Conservation (phyloP, 2,329 filamentous ascomycete species). For the Penicillium glabrum region DNA sequence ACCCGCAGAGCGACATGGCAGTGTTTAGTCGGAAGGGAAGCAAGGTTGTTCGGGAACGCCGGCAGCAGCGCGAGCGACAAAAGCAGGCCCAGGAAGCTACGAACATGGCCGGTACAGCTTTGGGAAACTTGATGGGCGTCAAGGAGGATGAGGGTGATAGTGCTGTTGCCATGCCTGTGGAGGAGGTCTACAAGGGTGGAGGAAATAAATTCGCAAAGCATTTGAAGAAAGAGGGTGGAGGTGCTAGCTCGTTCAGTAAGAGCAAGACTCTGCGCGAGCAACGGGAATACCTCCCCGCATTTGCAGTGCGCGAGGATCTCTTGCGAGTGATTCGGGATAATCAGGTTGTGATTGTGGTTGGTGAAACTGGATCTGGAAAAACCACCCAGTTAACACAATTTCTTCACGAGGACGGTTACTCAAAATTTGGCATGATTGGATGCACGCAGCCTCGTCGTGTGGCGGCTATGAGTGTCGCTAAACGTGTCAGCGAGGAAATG, state of each 20-base stretch:
- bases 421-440: constrained; percentile 82
- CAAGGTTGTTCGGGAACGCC: constrained; percentile 83
- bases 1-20: constrained; percentile 97
- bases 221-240: constrained; percentile 79
- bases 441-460: constrained; percentile 96
- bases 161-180: constrained; percentile 72
- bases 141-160: constrained; percentile 89
- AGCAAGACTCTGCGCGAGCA: constrained; percentile 90
- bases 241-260: constrained; percentile 86
- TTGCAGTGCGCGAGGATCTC: constrained; percentile 92
- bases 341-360: constrained; percentile 94
- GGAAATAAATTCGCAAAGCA: constrained; percentile 84
- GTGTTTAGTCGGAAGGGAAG: constrained; percentile 96
- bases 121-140: constrained; percentile 94
- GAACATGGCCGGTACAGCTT: constrained; percentile 82
- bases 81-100: constrained; percentile 95
- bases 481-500: constrained; percentile 98
- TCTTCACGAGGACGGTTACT: constrained; percentile 92
- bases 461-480: constrained; percentile 97
- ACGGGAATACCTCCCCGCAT: constrained; percentile 88
- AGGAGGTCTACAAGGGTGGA: constrained; percentile 63
- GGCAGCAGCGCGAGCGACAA: constrained; percentile 89
- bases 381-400: constrained; percentile 98
- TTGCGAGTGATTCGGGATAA: constrained; percentile 92
- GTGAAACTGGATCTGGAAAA: constrained; percentile 96